Base-by-base conservation (phyloP, 345 rosid species). In the Sapria himalayana region DNA sequence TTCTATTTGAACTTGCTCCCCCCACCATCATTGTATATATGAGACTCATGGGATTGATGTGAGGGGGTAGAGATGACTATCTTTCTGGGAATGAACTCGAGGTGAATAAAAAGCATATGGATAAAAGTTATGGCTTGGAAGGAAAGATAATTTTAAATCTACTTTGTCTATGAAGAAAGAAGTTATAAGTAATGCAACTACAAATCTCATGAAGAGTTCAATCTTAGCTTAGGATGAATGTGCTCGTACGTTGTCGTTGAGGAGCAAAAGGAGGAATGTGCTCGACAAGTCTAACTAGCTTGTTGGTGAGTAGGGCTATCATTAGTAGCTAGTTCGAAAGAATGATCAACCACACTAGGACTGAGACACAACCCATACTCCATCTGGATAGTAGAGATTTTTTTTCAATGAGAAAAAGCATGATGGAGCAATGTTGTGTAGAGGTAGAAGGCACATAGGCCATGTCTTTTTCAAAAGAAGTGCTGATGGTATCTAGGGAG, bases 291-390 rank as follows among this genome's bases (percentile, higher is more conserved):
- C n/a, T n/a, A n/a, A n/a, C n/a, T n/a, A n/a, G 32, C 7, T 27
- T 27, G 7, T 5, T 5, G 44, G 10, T 22, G 22, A 13, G 29
- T n/a, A 40, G 24, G 29, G 6, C 17, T 16, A 40, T 40, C 12
- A 40, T 22, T 18, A 21, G 8, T 40, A 40, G 8, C 31, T 40
- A 19, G 15, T 35, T 14, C 15, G 36, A 37, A 29, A 48, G 52
- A 27, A 37, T 18, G 43, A 48, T 27, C 22, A 39, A 38, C 37
- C 38, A 49, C 45, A 27, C n/a, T 39, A 38, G 51, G 45, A 49
- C 22, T 39, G 22, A 39, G 45, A 39, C 45, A 49, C n/a, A 32
- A 2, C 53, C 53, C 19, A 49, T 9, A 47, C 44, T 37, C 44
- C 37, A 18, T 25, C 36, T 19, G 19, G 44, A 48, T 15, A 38